Evolutionary conservation across 139 green algal species (phyloP).

Genomic region (Chlamydomonas incerta): DNA sequence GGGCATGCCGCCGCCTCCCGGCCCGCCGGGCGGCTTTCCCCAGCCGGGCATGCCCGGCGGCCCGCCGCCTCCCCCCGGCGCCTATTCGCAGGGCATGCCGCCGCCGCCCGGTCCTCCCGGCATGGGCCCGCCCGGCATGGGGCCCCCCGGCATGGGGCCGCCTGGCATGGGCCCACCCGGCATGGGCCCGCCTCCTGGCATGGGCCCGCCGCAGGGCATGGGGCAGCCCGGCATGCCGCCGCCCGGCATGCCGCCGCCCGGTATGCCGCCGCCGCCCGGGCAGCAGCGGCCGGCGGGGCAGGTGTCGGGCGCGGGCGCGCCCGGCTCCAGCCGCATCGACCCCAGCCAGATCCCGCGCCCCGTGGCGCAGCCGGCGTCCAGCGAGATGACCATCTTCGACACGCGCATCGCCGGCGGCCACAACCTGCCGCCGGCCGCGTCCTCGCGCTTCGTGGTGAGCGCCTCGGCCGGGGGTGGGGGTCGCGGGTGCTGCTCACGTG

Average conservation of each 20-base stretch:
- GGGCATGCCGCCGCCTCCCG: background rate
- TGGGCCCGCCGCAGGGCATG: background rate
- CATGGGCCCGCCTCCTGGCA: background rate
- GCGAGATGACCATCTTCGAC: conserved; percentile 72
- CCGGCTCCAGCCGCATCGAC: conserved; percentile 73
- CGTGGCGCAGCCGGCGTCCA: conserved; percentile 6
- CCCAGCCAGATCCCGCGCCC: conserved; percentile 88
- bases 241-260: background rate
- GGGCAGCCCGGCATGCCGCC: conserved; percentile 14
- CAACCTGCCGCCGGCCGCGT: conserved; percentile 57
- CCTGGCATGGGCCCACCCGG: background rate
- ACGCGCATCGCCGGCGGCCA: conserved; percentile 65
- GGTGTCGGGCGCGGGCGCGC: too few species aligned
- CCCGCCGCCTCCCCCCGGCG: background rate
- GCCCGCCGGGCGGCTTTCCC: background rate
- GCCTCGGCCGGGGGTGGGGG: too few species aligned
- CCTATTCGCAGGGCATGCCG: conserved; percentile 1
- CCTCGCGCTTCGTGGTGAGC: conserved; percentile 48
- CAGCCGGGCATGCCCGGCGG: background rate
- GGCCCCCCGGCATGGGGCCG: conserved; percentile 4
- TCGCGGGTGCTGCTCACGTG: too few species aligned
- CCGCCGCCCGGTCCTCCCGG: conserved; percentile 19
- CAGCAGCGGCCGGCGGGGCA: background rate
- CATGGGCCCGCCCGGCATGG: background rate
- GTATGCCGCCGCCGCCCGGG: background rate